phyloP scores from a whole-genome alignment of 179 eudicot species.

The Drosera spatulata region DNA sequence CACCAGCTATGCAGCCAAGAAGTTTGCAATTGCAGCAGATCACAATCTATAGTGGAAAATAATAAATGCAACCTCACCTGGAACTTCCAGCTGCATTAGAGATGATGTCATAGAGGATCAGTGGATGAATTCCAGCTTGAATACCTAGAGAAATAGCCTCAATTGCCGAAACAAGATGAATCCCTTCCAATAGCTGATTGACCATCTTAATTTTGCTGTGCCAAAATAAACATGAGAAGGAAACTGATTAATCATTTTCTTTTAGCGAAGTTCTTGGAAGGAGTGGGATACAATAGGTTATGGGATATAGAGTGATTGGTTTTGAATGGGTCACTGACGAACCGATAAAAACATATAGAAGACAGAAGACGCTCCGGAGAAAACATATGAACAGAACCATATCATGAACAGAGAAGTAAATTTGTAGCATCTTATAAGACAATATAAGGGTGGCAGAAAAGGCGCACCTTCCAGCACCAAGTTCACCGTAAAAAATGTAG shows the following conservation, averaged over 20 bases:
- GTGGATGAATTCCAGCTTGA: conserved; percentile 91
- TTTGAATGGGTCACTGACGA: too few relatives aligned
- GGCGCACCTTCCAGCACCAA: conserved; percentile 78
- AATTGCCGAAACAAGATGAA: conserved; percentile 90
- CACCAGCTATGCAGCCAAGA: too few relatives aligned
- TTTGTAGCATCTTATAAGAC: too few relatives aligned
- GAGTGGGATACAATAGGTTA: too few relatives aligned
- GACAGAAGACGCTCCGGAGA: too few relatives aligned
- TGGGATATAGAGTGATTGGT: too few relatives aligned
- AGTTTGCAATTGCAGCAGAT: too few relatives aligned
- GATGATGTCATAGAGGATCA: conserved; percentile 81
- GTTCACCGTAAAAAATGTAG: conserved; percentile 58
- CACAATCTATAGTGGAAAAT: neutral
- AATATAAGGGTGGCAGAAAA: neutral
- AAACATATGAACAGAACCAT: too few relatives aligned
- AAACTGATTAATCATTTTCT: too few relatives aligned
- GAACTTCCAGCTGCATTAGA: conserved; percentile 99
- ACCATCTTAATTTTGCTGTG: conserved; percentile 92
- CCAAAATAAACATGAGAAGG: conserved; percentile 1
- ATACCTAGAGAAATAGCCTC: conserved; percentile 94
- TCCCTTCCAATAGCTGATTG: conserved; percentile 75
- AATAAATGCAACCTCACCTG: conserved; percentile 33
- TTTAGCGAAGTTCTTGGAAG: too few relatives aligned
- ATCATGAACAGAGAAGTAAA: too few relatives aligned
- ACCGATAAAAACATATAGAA: too few relatives aligned